Evolutionary conservation across 1,284 basidiomycete genomes (phyloP), one percentile per base, ranked within the genome.

Genomic region (Boletus hoseneyae): DNA sequence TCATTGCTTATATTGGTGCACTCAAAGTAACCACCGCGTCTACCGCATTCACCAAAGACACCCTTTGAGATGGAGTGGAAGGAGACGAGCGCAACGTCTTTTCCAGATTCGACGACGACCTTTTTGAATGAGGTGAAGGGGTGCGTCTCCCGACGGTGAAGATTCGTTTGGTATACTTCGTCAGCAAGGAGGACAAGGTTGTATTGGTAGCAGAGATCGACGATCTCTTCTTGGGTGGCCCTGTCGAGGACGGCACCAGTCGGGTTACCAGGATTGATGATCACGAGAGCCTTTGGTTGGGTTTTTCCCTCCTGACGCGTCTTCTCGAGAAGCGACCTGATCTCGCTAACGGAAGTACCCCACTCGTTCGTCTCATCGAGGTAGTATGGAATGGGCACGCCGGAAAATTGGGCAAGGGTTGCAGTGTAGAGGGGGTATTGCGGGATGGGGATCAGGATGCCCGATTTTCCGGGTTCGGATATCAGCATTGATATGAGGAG

Each of bases 401-500:
- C 94, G 42, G 79, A 76, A 69, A 83, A 85, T 62, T 94, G 86
- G 0, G 95, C 90, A 44, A 99, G 85, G 0, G 94, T 87, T 19
- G 96, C 96, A 39, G 94, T 97, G 73, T 98, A 97, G 15, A 99
- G 79, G 1, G 96, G 96, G 68, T 99, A 99, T 74, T 99, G 96
- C 1, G 96, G 96, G 57, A 99, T 98, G 21, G 96, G 96, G 64
- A 99, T 98, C 54, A 96, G 78, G 58, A 96, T 80, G 9, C 91
- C 93, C 44, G 83, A 80, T 18, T 77, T 76, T 15, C 79, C 77
- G 5, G 79, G 74, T 23, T 78, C 72, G 10, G 73, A 64, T 61
- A 94, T 86, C 54, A 95, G 79, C 72, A 91, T 82, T 65, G 85
- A 84, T 57, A 99, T 84, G 48, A 97, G 77, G 32, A 94, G 84